Conservation (phyloP, 352 stramenopile genomes). For the Globisporangium paroecandrum region DNA sequence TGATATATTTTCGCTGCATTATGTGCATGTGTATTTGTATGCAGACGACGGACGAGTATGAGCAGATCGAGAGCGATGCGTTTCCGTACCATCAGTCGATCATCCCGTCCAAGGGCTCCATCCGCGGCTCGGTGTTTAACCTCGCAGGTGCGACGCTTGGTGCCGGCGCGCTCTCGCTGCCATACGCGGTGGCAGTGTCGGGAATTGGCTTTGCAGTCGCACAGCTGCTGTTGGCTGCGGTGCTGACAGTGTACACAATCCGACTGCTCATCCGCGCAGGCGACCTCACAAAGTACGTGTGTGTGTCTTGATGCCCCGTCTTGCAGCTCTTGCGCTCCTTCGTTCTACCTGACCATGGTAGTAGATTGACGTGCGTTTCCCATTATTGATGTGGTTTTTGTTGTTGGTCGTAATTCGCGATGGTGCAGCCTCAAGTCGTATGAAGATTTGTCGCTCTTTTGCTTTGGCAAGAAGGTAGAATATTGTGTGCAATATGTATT, state of each 20-base stretch:
- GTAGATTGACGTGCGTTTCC: no score
- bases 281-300: constrained; percentile 74
- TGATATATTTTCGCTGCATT: no score
- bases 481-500: no score
- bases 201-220: constrained; percentile 70
- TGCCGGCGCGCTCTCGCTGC: constrained; percentile 70
- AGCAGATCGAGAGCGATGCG: constrained; percentile 40
- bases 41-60: constrained; percentile 29
- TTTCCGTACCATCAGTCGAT: constrained; percentile 79
- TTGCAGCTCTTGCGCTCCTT: no score
- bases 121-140: constrained; percentile 84
- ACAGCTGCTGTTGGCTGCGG: constrained; percentile 62
- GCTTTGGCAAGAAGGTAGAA: constrained; percentile 66
- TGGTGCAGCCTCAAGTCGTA: constrained; percentile 45
- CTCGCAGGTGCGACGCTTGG: constrained; percentile 76
- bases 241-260: constrained; percentile 83
- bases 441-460: constrained; percentile 80
- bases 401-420: no score
- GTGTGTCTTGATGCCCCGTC: neutral
- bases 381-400: no score
- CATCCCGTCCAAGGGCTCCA: constrained; percentile 78
- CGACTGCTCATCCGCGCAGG: constrained; percentile 72
- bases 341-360: no score
- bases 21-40: neutral
- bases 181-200: constrained; percentile 78